Conservation (phyloP, 805 yeast species). For the Komagataella phaffii region DNA sequence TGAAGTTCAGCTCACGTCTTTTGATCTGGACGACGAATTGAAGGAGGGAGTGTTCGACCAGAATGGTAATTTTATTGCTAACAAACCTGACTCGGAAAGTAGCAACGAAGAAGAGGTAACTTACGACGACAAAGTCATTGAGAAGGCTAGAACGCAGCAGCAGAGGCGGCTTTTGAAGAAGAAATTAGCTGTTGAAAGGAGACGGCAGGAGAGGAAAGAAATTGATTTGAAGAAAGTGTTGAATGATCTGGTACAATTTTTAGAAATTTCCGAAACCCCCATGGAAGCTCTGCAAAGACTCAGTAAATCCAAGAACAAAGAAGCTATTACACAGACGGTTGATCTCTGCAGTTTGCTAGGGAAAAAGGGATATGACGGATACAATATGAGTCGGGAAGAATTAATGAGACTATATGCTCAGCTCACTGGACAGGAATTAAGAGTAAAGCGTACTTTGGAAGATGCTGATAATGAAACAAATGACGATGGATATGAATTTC, state of each 20-base stretch:
- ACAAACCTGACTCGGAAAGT: conserved; percentile 17
- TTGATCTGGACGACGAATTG: conserved; percentile 42
- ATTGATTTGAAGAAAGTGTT: conserved; percentile 11
- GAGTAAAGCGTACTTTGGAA: conserved; percentile 6
- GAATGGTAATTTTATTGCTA: conserved; percentile 42
- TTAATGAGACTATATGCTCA: conserved; percentile 28
- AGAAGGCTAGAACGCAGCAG: conserved; percentile 13
- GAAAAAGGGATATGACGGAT: conserved; percentile 27
- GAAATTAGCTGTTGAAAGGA: conserved; percentile 15
- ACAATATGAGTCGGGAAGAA: conserved; percentile 45
- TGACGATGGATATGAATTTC: conserved; percentile 29
- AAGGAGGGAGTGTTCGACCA: conserved; percentile 48
- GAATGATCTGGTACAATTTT: conserved; percentile 20
- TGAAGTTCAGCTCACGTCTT: conserved; percentile 44
- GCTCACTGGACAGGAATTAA: conserved; percentile 26
- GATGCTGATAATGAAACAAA: conserved; percentile 6
- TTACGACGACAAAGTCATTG: conserved; percentile 8
- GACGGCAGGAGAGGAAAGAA: conserved; percentile 9
- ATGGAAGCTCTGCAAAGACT: conserved; percentile 37
- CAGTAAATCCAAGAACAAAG: conserved; percentile 15
- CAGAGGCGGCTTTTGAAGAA: conserved; percentile 6
- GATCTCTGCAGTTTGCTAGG: conserved; percentile 32
- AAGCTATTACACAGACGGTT: conserved; percentile 26
- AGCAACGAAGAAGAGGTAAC: conserved; percentile 13
- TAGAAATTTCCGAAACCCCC: conserved; percentile 50